Evolutionary conservation across 441 rosid genomes (phyloP), one percentile per base, ranked within the genome.

Genomic region (Kokia cookei): DNA sequence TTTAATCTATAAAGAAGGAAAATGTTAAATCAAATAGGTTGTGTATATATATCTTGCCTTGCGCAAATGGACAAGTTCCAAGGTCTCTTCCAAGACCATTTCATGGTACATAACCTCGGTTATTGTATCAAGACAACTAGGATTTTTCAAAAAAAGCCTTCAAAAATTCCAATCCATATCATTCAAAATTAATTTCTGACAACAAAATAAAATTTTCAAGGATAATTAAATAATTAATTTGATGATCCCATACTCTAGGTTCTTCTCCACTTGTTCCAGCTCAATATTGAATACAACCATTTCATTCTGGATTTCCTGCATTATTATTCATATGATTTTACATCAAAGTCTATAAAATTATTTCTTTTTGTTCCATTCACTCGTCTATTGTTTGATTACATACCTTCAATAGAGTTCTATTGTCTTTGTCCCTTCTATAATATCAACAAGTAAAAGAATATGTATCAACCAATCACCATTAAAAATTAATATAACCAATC

Each of bases 211-310:
- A n/a, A n/a, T n/a, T 14, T 4, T 24, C 1, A 15, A 22, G 59
- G 2, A 8, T 61, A 5, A 35, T 60, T 27, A 35, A 35, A 6
- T 3, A 4, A 1, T 15, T 15, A 5, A 51, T 51, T 22, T 12
- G 17, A 65, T 10, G 19, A 50, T 54, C 26, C 37, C 77, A 42
- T 70, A 81, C 86, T 77, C 68, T 19, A 81, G 50, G 55, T 81
- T 51, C 58, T 40, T 79, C 71, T 81, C 83, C 47, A 75, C 65
- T 19, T 79, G 59, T 14, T 75, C 75, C 67, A 76, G 22, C 55
- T 74, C 63, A 53, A 69, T 58, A 40, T 27, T 17, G 67, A 48
- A 29, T 2, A 1, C 7, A 24, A 13, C 0, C 9, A 76, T 68
- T 72, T 74, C 64, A 15, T 53, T 67, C 69, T 79, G 24, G 40